These are phyloP conservation scores for Paramecium octaurelia DNA, from an alignment of 73 alveolate genomes.

Conservation along the genomic window DNA sequence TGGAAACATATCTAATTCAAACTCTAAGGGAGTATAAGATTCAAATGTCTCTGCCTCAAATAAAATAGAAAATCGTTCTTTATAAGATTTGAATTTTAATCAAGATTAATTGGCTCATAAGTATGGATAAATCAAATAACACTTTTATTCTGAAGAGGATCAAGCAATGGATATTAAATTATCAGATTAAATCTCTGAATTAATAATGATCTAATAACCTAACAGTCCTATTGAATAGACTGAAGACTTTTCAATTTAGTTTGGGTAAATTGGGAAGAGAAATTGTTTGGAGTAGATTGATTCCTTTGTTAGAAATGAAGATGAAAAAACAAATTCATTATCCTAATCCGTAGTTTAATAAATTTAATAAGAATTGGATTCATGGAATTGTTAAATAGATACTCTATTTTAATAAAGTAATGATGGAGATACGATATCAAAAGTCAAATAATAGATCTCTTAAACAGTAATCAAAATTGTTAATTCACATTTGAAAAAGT, in stretches of 20 bases:
- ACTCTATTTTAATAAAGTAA: not conserved
- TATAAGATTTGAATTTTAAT: not conserved
- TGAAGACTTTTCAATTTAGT: not conserved
- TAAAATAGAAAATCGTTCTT: not conserved
- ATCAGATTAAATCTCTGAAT: not conserved
- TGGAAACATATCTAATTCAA: not conserved
- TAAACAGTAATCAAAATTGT: not conserved
- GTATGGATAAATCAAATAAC: not conserved
- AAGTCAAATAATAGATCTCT: not conserved
- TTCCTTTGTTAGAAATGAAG: not conserved
- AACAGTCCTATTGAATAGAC: not conserved
- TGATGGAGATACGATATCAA: not conserved
- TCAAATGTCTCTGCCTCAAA: not conserved
- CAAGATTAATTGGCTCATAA: not conserved
- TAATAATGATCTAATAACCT: not conserved
- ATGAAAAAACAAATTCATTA: not conserved
- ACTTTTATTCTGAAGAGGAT: not conserved
- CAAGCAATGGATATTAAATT: not conserved
- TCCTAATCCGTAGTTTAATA: not conserved
- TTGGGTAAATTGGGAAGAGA: not conserved
- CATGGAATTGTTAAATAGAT: not conserved
- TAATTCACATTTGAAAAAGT: not conserved
- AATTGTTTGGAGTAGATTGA: not conserved
- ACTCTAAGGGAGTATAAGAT: not conserved
- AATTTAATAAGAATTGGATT: not conserved